Base-by-base conservation (phyloP, 1,284 basidiomycete genomes). In the Ustanciosporium gigantosporum region DNA sequence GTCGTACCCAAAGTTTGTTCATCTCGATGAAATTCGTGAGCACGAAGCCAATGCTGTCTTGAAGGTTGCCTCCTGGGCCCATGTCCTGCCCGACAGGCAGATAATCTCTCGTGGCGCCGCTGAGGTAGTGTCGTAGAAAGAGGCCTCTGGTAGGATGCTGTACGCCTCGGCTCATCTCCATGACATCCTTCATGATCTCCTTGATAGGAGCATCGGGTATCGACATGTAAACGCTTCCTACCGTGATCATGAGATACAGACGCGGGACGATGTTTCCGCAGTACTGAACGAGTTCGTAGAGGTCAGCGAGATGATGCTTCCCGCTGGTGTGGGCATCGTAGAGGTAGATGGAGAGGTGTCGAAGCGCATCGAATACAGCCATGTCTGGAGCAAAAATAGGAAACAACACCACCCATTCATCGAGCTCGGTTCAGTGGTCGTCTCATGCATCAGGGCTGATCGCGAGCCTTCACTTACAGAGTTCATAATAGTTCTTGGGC, bases 1-100 rank as follows among this genome's bases (percentile, higher is more conserved):
- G 67, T 23, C 75, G 60, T 23, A 77, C 75, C 75, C 75, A 77
- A 23, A 77, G 69, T 65, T 76, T 76, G 66, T 77, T 77, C 75
- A 77, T 77, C 53, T 77, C 75, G 52, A 77, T 73, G 40, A 77
- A 76, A 43, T 77, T 77, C 48, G 72, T 70, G 29, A 77, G 68
- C 25, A 77, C 69, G 35, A 77, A 77, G 41, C 70, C 69, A 41
- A 77, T 76, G 49, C 65, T 69, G 57, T 77, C 75, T 37, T 68
- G 65, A 13, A 77, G 60, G 25, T 70, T 68, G 31, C 75, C 75
- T 16, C 62, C 60, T 3, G 72, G 68, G 5, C 75, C 75, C 46
- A 67, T 66, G 21, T 66, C 66, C 17, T 46, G 41, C n/a, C 73
- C 73, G 34, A 72, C 57, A 11, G 75, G 75, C 23, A 77, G 62